Evolutionary conservation across 1,284 basidiomycete genomes (phyloP), one percentile per base, ranked within the genome.

Genomic region (Sphaerobolus stellatus): DNA sequence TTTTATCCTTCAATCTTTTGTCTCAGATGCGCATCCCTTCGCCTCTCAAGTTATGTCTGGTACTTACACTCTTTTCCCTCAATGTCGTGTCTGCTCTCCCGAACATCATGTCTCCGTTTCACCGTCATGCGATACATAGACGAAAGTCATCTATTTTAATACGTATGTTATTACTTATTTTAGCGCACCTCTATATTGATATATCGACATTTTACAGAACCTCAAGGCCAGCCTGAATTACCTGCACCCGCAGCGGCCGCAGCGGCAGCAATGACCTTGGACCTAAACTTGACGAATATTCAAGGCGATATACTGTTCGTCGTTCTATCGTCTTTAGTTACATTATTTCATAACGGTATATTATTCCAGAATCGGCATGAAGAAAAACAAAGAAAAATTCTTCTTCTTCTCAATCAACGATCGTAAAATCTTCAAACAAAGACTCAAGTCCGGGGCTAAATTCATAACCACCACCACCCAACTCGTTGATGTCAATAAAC

Each of bases 221-320:
- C 52, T 5, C 45, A 29, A 24, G 45, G 41, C 16, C 52, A 54
- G 20, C 52, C 52, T 24, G 31, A 47, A 14, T 34, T 54, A 20
- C 52, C 52, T 22, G 5, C 52, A n/a, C 13, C 44, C 25, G 14
- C 46, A 14, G 30, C 30, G 18, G 52, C 52, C 5, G 29, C 31
- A 22, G 22, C n/a, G 27, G 55, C 50, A n/a, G 50, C 55, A 14
- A 22, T 33, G 7, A n/a, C 18, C 13, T 40, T 25, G n/a, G 38
- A 41, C 3, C 47, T 58, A 22, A 50, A 58, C 41, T 18, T 50
- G 31, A 31, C 22, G 30, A 44, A 58, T 20, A 58, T 58, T 45
- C 56, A 58, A 50, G 56, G 56, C 27, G 56, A 58, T 28, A 58
- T 58, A 24, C 41, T 58, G 56, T 58, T 33, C 44, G 47, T 43